Base-by-base conservation (phyloP, 768 basidiomycete species). In the Mycena rosella region DNA sequence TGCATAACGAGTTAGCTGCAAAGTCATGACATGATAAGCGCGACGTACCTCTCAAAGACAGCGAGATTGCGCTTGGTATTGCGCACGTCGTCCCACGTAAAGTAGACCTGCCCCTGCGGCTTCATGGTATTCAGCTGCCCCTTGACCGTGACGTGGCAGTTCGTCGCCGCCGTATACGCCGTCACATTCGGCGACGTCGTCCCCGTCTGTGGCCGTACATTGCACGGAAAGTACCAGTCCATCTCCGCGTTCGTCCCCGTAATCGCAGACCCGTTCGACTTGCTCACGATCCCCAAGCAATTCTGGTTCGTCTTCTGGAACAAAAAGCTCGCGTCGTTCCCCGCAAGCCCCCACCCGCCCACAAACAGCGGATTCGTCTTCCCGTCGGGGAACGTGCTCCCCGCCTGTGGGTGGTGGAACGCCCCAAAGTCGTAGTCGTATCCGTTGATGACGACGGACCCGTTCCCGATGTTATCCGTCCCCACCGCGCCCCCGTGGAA, bases 171-270 rank as follows among this genome's bases (percentile, higher is more conserved):
- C 34, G 87, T 88, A 73, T 96, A 96, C 36, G 83, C 86, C 1
- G 93, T 93, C 29, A 86, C 68, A 77, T 98, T 96, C 68, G 84
- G 83, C 1, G 84, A 81, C 4, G 81, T 80, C 14, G 77, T 88
- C 7, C 91, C 89, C 70, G 84, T 84, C 79, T 96, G 96, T 72
- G 89, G 86, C 82, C 85, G 92, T 49, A 97, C 80, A 75, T 99
- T 99, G 85, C 98, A 99, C 1, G 98, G 98, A 80, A 99, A 98
- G 78, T 98, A 98, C 96, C 96, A 99, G 68, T 94, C 93, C 73
- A 96, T 78, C 52, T 82, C 75, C 55, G 82, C 80, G 34, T 89
- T 88, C 9, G 76, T 85, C 36, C 88, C 87, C 5, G 88, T 83
- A 73, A 98, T 97, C 24, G 20, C 6, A 61, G 85, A 87, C 9